Evolutionary conservation across 306 rosid genomes (phyloP).

Genomic region (Prosopis cineraria): DNA sequence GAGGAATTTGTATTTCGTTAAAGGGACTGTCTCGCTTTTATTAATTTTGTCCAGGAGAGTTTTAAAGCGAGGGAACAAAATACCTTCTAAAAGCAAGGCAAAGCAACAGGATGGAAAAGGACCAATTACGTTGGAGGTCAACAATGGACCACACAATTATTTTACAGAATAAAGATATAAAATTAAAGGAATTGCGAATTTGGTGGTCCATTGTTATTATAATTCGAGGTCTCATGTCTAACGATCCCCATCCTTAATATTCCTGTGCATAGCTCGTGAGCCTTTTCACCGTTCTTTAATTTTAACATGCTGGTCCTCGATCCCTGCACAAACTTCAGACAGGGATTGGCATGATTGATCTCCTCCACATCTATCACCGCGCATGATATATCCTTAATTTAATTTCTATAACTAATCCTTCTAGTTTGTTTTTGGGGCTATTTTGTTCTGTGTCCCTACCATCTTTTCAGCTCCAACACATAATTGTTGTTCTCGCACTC

Average conservation of each 20-base stretch:
- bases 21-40: background rate
- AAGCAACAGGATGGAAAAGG: constrained; percentile 13
- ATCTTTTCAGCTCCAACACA: background rate
- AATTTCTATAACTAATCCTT: background rate
- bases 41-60: background rate
- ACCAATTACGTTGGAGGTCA: constrained; percentile 30
- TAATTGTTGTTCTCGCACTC: constrained; percentile 1
- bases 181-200: constrained; percentile 41
- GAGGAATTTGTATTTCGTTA: background rate
- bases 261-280: constrained; percentile 10
- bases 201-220: constrained; percentile 57
- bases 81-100: background rate
- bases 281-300: background rate
- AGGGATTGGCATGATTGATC: constrained; percentile 1
- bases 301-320: background rate
- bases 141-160: constrained; percentile 72
- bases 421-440: too few relatives aligned
- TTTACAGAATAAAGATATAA: constrained; percentile 57
- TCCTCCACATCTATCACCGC: background rate
- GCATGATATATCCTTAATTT: background rate
- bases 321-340: background rate
- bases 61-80: background rate
- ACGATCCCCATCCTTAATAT: constrained; percentile 54
- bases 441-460: background rate
- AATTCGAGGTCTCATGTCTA: constrained; percentile 35